phyloP scores from a whole-genome alignment of 768 basidiomycete species.

The Macrolepiota albuminosa region DNA sequence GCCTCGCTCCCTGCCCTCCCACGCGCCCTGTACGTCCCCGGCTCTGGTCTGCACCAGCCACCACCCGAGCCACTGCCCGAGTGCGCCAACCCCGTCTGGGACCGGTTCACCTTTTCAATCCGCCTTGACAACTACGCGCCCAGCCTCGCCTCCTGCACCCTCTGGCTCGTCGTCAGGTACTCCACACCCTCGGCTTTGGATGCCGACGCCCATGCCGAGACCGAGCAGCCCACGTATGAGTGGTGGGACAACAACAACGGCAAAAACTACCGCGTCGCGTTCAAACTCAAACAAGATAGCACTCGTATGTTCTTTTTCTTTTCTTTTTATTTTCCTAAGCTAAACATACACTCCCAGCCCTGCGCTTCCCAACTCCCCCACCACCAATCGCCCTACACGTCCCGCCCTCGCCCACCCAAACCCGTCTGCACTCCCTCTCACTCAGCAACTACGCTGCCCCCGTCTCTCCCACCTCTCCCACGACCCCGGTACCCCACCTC shows the following conservation, averaged over 20 bases:
- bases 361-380: slow-evolving; percentile 4
- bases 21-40: slow-evolving; percentile 2
- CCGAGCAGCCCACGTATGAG: slow-evolving; percentile 43
- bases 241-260: slow-evolving; percentile 93
- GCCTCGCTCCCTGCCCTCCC: slow-evolving; percentile 38
- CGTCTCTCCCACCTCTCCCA: not conserved
- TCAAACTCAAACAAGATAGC: slow-evolving; percentile 25
- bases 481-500: not conserved
- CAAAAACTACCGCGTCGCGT: slow-evolving; percentile 72
- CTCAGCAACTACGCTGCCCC: slow-evolving; percentile 51
- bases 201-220: not conserved
- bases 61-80: too few species aligned
- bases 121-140: slow-evolving; percentile 67
- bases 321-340: not conserved
- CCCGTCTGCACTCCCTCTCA: slow-evolving; percentile 31
- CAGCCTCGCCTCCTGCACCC: slow-evolving; percentile 42
- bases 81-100: slow-evolving; percentile 33
- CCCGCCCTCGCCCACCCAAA: slow-evolving; percentile 24
- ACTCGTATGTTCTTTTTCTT: not conserved
- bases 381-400: slow-evolving; percentile 1
- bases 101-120: slow-evolving; percentile 57
- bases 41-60: slow-evolving; percentile 1
- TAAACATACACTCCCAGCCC: slow-evolving; percentile 1
- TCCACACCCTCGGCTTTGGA: not conserved
- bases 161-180: slow-evolving; percentile 62